A percentile compares a stretch with the other conserved stretches of the same genome.
phyloP scores from a whole-genome alignment of 805 yeast species.

The Candida morakotiae region DNA sequence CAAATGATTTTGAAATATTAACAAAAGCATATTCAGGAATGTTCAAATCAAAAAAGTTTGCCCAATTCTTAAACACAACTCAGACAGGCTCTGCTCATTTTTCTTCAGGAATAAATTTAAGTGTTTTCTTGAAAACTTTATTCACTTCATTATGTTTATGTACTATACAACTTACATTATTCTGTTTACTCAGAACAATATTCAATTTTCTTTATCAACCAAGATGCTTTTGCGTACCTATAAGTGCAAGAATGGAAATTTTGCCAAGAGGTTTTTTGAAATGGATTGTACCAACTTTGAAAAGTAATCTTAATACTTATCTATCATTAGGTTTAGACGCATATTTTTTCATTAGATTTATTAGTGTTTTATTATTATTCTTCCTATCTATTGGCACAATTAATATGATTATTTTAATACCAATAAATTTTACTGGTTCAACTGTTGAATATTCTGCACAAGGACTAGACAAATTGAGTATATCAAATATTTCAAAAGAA shows the following conservation, averaged over 20 bases:
- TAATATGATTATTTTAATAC: conserved; percentile 57
- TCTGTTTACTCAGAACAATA: conserved; percentile 31
- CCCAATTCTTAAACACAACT: conserved; percentile 45
- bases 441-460: conserved; percentile 21
- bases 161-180: conserved; percentile 44
- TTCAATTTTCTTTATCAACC: conserved; percentile 51
- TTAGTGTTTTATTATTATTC: conserved; percentile 47
- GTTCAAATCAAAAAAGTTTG: conserved; percentile 25
- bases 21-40: conserved; percentile 25
- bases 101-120: conserved; percentile 55
- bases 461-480: conserved; percentile 67
- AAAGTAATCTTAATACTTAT: conserved; percentile 40
- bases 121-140: conserved; percentile 53
- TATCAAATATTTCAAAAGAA: conserved; percentile 60
- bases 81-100: conserved; percentile 58
- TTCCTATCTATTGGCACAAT: conserved; percentile 51
- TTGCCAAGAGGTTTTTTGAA: conserved; percentile 42
- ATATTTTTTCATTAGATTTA: conserved; percentile 64
- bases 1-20: conserved; percentile 21
- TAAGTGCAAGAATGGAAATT: conserved; percentile 32
- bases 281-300: conserved; percentile 51
- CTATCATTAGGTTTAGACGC: conserved; percentile 65
- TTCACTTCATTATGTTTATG: conserved; percentile 52
- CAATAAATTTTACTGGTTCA: conserved; percentile 53
- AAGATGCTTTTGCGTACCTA: conserved; percentile 42